These are phyloP conservation scores for Clarireedia paspali DNA, from an alignment of 2,329 filamentous ascomycete genomes.

Conservation along the genomic window DNA sequence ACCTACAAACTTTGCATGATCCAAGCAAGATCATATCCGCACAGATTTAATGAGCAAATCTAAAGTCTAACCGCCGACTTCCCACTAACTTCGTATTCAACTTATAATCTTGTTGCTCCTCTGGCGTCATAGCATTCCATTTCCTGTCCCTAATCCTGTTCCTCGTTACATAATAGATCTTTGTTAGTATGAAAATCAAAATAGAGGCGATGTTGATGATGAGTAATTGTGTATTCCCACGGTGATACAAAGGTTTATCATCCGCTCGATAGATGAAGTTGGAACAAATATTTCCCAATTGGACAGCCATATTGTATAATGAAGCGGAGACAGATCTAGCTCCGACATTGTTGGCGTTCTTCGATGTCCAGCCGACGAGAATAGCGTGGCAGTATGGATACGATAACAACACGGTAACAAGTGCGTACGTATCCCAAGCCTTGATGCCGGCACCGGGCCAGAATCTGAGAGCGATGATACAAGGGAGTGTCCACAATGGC, in stretches of 20 bases:
- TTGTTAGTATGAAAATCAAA: conserved; percentile 41
- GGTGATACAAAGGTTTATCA: conserved; percentile 47
- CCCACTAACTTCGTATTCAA: conserved; percentile 32
- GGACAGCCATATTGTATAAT: conserved; percentile 44
- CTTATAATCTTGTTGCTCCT: conserved; percentile 32
- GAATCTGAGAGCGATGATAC: conserved; percentile 30
- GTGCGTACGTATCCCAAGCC: conserved; percentile 32
- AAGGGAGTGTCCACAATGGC: conserved; percentile 36
- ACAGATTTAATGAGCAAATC: conserved; percentile 29
- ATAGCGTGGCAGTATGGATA: conserved; percentile 28
- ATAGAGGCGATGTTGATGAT: conserved; percentile 40
- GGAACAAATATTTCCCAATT: conserved; percentile 36
- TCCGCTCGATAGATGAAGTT: conserved; percentile 42
- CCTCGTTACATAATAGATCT: conserved; percentile 39
- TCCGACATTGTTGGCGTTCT: conserved; percentile 56
- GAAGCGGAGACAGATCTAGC: conserved; percentile 55
- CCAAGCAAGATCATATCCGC: not conserved
- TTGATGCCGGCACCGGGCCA: conserved; percentile 19
- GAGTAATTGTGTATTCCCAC: conserved; percentile 50
- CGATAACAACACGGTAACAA: conserved; percentile 27
- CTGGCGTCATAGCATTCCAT: conserved; percentile 38
- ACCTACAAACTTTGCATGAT: not conserved
- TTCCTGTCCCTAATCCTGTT: conserved; percentile 35
- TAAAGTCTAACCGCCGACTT: conserved; percentile 33
- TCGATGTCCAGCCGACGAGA: conserved; percentile 36